phyloP scores from a whole-genome alignment of 2,329 filamentous ascomycete species.

The Iodosphaeria phyllophila region DNA sequence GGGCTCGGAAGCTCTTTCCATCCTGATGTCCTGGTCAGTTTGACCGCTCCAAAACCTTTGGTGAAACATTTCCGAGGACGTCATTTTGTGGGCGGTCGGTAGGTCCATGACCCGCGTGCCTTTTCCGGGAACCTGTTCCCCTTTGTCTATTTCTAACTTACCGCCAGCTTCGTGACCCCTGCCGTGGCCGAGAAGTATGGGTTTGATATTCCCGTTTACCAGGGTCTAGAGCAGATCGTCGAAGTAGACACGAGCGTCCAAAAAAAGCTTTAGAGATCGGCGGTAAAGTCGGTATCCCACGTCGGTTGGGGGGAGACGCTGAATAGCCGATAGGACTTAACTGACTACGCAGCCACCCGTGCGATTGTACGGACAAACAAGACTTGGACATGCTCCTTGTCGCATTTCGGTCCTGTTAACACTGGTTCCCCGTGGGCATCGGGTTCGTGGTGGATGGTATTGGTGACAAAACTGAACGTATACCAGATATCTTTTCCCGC shows the following conservation, averaged over 20 bases:
- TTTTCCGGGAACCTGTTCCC: constrained; percentile 1
- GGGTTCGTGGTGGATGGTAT: constrained; percentile 27
- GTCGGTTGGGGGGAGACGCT: neutral
- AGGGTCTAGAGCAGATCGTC: constrained; percentile 75
- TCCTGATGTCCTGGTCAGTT: constrained; percentile 63
- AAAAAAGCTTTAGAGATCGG: constrained; percentile 13
- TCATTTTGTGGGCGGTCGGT: constrained; percentile 83
- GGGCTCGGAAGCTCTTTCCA: constrained; percentile 67
- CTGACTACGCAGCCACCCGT: constrained; percentile 35
- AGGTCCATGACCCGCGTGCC: constrained; percentile 12
- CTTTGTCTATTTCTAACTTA: constrained; percentile 8
- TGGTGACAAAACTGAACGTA: constrained; percentile 36
- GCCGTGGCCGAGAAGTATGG: constrained; percentile 70
- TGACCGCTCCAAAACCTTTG: constrained; percentile 86
- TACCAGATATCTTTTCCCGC: constrained; percentile 38
- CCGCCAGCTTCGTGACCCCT: constrained; percentile 54
- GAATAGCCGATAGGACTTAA: constrained; percentile 14
- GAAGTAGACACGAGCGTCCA: constrained; percentile 41
- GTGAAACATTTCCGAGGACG: constrained; percentile 68
- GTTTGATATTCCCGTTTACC: constrained; percentile 65
- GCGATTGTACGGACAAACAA: constrained; percentile 37
- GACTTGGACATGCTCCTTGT: constrained; percentile 36
- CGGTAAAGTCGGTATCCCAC: neutral
- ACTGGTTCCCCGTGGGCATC: constrained; percentile 25
- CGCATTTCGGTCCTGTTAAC: constrained; percentile 25